phyloP scores from a whole-genome alignment of 75 land plant genomes.

The Azolla pinnata region DNA sequence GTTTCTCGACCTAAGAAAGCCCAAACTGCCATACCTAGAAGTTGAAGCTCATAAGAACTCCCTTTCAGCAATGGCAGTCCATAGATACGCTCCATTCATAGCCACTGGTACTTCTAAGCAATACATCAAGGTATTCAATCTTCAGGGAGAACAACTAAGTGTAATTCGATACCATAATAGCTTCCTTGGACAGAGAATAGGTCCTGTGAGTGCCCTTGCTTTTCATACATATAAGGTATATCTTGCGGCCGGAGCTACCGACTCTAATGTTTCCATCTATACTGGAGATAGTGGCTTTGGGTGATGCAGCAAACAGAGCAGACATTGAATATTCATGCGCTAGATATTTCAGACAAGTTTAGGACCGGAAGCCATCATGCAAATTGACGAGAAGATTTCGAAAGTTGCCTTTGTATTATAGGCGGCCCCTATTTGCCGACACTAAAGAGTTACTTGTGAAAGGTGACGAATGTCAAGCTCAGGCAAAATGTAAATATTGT shows the following conservation, averaged over 20 bases:
- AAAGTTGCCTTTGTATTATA: no score
- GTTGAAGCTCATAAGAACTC: constrained; percentile 74
- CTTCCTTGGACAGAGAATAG: constrained; percentile 79
- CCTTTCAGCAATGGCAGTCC: constrained; percentile 75
- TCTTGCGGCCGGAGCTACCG: constrained; percentile 86
- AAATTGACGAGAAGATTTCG: no score
- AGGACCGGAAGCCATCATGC: no score
- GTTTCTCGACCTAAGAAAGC: constrained; percentile 65
- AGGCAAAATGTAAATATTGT: no score
- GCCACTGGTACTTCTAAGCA: constrained; percentile 90
- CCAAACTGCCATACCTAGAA: constrained; percentile 34
- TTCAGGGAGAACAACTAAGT: constrained; percentile 57
- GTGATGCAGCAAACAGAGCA: no score
- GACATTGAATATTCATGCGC: no score
- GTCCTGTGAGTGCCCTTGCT: constrained; percentile 71
- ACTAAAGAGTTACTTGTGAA: no score
- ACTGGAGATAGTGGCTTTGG: constrained; percentile 53
- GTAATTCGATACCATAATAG: constrained; percentile 59
- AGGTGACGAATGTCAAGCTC: no score
- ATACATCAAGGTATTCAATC: constrained; percentile 63
- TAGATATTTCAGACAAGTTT: no score
- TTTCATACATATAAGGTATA: constrained; percentile 81
- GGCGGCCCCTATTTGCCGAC: no score
- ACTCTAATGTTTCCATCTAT: constrained; percentile 74
- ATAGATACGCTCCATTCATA: constrained; percentile 85